Percentiles rank a stretch among this genome's conserved stretches.
These are phyloP conservation scores for Clitopilus hobsonii DNA, from an alignment of 768 basidiomycete species.

Conservation along the genomic window DNA sequence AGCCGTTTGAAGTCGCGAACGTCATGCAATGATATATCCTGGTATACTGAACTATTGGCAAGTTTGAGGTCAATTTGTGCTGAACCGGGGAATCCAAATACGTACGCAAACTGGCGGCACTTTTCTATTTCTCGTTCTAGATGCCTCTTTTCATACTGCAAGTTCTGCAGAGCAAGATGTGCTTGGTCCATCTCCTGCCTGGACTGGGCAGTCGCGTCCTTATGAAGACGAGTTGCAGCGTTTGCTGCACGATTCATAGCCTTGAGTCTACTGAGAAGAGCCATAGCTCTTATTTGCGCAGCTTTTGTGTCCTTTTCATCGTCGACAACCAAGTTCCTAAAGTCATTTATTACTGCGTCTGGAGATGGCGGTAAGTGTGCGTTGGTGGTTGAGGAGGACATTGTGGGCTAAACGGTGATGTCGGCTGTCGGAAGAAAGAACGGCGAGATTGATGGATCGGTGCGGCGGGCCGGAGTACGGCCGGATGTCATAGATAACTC, in stretches of 20 bases:
- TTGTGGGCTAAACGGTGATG: conserved; percentile 11
- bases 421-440: neutral
- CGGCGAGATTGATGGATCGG: neutral
- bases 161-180: conserved; percentile 79
- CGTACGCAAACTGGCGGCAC: conserved; percentile 88
- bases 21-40: conserved; percentile 74
- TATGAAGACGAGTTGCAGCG: conserved; percentile 56
- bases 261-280: conserved; percentile 78
- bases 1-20: conserved; percentile 63
- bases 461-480: conserved; percentile 7
- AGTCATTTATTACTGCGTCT: conserved; percentile 53
- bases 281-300: conserved; percentile 63
- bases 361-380: conserved; percentile 28
- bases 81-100: conserved; percentile 8
- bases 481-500: conserved; percentile 13
- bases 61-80: neutral
- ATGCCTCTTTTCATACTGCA: conserved; percentile 85
- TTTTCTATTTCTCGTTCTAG: conserved; percentile 90
- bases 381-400: conserved; percentile 23
- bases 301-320: conserved; percentile 41
- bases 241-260: conserved; percentile 73
- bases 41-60: conserved; percentile 70
- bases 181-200: conserved; percentile 89
- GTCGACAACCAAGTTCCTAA: conserved; percentile 59
- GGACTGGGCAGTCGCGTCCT: conserved; percentile 73